Evolutionary conservation across 2,329 filamentous ascomycete genomes (phyloP), one percentile per base, ranked within the genome.

Genomic region (Corinectria fuckeliana): DNA sequence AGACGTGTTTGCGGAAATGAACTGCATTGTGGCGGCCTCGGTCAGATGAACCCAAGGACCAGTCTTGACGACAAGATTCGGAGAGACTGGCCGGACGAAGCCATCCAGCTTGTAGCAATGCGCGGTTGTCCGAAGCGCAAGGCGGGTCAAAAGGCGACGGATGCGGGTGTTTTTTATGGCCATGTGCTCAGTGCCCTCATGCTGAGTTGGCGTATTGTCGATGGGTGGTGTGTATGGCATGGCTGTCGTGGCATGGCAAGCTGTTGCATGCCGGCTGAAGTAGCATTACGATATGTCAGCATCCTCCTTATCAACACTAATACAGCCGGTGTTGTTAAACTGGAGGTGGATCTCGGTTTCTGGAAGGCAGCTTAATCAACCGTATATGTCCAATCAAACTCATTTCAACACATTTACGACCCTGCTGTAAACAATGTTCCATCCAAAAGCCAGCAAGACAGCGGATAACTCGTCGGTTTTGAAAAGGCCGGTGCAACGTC

Each of bases 121-220:
- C 8, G 69, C 71, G 3, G 67, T 69, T 18, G 67, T 71, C 36
- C 70, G 60, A 10, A 76, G 64, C 3, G 69, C 69, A 4, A 74
- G 30, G 4, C 56, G 70, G 23, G 65, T 69, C 32, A 70, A 38
- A 7, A 67, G 44, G 21, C 71, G 71, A 14, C 63, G 66, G 38
- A 67, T 5, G 25, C 63, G 52, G 0, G 69, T 74, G 50, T 72
- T 72, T 16, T 73, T 69, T 38, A 75, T 70, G 11, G 72, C 71
- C 23, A 75, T 51, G 53, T 68, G 48, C 21, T 65, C 64, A 44
- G 64, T 72, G 39, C 63, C 72, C 14, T 70, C 26, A 32, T 65
- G 58, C 21, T 66, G 60, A 34, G 34, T 48, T 5, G 32, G 25
- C 8, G 16, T 47, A 5, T 51, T 21, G 18, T 65, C 44, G 1